Evolutionary conservation across 192 early-diverging fungal species (phyloP).

Genomic region (Chytriomyces hyalinus): DNA sequence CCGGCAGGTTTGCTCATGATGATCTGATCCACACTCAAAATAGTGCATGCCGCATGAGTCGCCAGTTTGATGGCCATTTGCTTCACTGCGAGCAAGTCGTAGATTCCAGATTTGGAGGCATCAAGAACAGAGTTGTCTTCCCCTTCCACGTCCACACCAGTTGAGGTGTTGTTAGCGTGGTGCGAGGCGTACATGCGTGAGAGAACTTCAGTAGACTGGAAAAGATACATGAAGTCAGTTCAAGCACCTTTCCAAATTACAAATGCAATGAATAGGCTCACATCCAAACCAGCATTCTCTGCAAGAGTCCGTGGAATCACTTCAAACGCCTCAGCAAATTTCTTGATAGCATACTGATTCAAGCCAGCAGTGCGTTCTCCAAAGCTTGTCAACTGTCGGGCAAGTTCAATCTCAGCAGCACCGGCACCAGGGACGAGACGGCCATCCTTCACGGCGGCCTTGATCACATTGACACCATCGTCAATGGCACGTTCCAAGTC

Average conservation of each 20-base stretch:
- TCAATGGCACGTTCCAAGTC: slow-evolving; percentile 97
- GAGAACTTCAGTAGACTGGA: slow-evolving; percentile 78
- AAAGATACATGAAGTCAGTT: not conserved
- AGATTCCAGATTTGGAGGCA: slow-evolving; percentile 74
- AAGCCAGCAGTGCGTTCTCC: slow-evolving; percentile 89
- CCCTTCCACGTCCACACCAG: slow-evolving; percentile 87
- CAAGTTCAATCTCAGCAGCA: slow-evolving; percentile 91
- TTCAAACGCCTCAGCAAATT: slow-evolving; percentile 93
- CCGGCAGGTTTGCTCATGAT: slow-evolving; percentile 99
- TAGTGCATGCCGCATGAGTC: slow-evolving; percentile 88
- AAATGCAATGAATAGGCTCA: slow-evolving; percentile 36
- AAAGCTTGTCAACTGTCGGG: slow-evolving; percentile 73
- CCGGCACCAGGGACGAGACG: slow-evolving; percentile 92
- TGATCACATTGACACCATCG: slow-evolving; percentile 96
- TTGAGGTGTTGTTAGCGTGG: slow-evolving; percentile 63
- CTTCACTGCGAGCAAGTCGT: slow-evolving; percentile 84
- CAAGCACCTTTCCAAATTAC: not conserved
- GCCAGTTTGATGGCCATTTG: slow-evolving; percentile 89
- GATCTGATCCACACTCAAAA: slow-evolving; percentile 97
- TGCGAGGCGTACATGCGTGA: slow-evolving; percentile 93
- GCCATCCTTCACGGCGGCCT: slow-evolving; percentile 84
- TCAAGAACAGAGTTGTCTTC: slow-evolving; percentile 74
- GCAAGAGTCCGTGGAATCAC: slow-evolving; percentile 92
- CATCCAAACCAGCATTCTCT: slow-evolving; percentile 94
- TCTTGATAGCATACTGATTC: slow-evolving; percentile 95